A percentile compares a stretch with the other conserved stretches of the same genome.
phyloP scores from a whole-genome alignment of 371 early-diverging fungal genomes.

The Gilbertella persicaria region DNA sequence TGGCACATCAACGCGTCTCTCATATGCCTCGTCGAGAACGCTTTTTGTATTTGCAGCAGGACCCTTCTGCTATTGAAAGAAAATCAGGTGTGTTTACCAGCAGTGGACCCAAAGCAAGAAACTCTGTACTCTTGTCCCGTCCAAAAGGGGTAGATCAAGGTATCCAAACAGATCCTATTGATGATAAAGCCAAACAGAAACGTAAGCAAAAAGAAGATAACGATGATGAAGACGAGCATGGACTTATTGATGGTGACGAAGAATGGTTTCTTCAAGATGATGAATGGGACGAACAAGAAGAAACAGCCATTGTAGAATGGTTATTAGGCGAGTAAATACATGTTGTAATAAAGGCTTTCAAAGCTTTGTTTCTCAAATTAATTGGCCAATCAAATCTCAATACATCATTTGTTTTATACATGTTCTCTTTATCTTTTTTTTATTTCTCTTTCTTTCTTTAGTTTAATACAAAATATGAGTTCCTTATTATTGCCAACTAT shows the following conservation, averaged over 20 bases:
- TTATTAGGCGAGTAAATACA: conserved; percentile 33
- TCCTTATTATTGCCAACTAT: conserved; percentile 55
- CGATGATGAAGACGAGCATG: conserved; percentile 27
- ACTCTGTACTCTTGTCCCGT: neutral
- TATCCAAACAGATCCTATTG: conserved; percentile 24
- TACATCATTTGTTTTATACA: conserved; percentile 24
- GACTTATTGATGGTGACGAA: conserved; percentile 46
- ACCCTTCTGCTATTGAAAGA: conserved; percentile 37
- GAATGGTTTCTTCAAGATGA: conserved; percentile 49
- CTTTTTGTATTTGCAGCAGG: conserved; percentile 43
- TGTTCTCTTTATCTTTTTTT: neutral
- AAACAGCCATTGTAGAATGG: conserved; percentile 44
- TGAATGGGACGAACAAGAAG: conserved; percentile 49
- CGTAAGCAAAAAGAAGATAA: neutral
- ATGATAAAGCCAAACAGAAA: neutral
- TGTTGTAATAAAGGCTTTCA: neutral
- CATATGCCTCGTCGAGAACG: conserved; percentile 43
- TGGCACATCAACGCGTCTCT: conserved; percentile 32
- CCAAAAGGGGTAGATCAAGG: conserved; percentile 23
- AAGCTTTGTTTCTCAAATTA: too few relatives aligned
- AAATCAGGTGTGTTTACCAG: conserved; percentile 14
- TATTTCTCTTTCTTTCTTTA: neutral
- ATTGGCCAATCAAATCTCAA: conserved; percentile 23
- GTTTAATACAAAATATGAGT: conserved; percentile 27
- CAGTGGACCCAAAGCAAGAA: neutral